Conservation (phyloP, 1,284 basidiomycete species). For the Cutaneotrichosporon sp. region DNA sequence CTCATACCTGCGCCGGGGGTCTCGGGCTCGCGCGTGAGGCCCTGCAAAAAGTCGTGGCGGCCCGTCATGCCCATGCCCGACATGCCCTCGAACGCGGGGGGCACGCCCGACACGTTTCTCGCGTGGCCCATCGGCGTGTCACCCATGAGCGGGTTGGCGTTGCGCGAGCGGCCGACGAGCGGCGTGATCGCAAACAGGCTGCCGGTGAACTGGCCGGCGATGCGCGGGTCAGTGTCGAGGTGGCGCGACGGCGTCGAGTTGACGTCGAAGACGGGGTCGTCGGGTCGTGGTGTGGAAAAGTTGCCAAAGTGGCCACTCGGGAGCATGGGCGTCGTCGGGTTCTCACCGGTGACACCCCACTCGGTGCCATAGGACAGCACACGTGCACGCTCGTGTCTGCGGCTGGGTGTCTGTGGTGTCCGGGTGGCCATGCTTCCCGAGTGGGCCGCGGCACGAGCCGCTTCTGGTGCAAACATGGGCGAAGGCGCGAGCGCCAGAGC, state of each 20-base stretch:
- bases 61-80: conserved; percentile 30
- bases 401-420: conserved; percentile 30
- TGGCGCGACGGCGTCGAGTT: conserved; percentile 50
- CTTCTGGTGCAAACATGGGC: conserved; percentile 40
- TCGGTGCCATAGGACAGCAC: conserved; percentile 47
- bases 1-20: conserved; percentile 19
- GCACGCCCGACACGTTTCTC: conserved; percentile 27
- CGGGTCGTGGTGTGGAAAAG: conserved; percentile 46
- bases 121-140: conserved; percentile 25
- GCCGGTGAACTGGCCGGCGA: conserved; percentile 37
- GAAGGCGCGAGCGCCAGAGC: conserved; percentile 49
- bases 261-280: conserved; percentile 48
- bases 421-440: conserved; percentile 29
- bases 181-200: conserved; percentile 48
- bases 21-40: conserved; percentile 18
- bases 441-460: conserved; percentile 18
- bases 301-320: conserved; percentile 22
- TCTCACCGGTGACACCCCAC: conserved; percentile 40
- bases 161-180: conserved; percentile 39
- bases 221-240: conserved; percentile 36
- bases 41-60: conserved; percentile 43
- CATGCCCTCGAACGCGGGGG: conserved; percentile 25
- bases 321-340: conserved; percentile 45
- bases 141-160: conserved; percentile 31
- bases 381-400: conserved; percentile 33